Base-by-base conservation (phyloP, 2,329 filamentous ascomycete species). In the Diaporthe sp. region DNA sequence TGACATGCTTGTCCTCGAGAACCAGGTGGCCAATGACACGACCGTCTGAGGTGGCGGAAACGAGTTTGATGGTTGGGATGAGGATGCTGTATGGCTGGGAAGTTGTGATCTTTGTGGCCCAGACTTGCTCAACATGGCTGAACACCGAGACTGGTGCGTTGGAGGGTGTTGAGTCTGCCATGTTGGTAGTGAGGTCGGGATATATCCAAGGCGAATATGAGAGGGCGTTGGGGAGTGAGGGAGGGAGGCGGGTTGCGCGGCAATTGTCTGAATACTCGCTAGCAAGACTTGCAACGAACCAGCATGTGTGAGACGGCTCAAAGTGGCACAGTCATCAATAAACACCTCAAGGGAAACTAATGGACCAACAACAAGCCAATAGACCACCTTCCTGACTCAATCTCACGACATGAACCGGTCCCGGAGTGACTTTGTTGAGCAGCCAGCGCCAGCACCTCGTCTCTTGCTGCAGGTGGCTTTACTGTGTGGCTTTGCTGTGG, bases 1-100 rank as follows among this genome's bases (percentile, higher is more conserved):
- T 95, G 82, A 94, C 87, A 82, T 95, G 93, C 78, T 88, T 87
- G 15, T 82, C 77, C 22, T 82, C 84, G 9, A 92, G 84, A 2
- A 82, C 81, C 37, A 93, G 85, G 1, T 83, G 86, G 13, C 89
- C 87, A 25, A 82, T 85, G 57, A 92, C 85, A 15, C 79, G 82
- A 39, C 91, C 91, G 19, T 75, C 73, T 65, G 82, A 82, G 0
- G 82, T 78, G 13, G 89, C 86, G 5, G 84, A 83, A 34, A 85
- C 79, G 77, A 91, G 84, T 7, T 83, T 81, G 57, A 88, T 86
- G 34, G 85, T 83, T 1, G 87, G 83, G 42, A 90, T 86, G 8
- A 90, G 82, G 77, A 90, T 83, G 69, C 85, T 83, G 84, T 92
- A 92, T 79, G 91, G 90, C 75, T 88, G 85, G 37, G 86, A 88